Conservation (phyloP, 2,329 filamentous ascomycete species). For the Alternaria conjuncta region DNA sequence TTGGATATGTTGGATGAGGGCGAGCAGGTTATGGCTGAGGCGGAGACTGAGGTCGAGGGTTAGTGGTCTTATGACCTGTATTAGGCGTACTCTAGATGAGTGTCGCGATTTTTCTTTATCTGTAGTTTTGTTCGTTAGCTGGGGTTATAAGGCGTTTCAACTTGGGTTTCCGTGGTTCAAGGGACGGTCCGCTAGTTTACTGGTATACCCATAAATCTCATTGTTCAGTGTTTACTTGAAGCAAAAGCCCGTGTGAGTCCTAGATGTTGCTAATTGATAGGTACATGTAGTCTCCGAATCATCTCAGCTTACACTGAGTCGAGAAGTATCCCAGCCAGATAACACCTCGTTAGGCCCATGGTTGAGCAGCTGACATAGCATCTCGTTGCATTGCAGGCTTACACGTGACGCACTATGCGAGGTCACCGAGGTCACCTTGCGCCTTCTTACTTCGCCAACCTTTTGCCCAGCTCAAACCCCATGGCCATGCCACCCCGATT, state of each 20-base stretch:
- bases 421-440: neutral
- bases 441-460: neutral
- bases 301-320: neutral
- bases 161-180: neutral
- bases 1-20: constrained; percentile 90
- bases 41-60: constrained; percentile 19
- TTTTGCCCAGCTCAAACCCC: neutral
- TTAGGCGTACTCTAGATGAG: neutral
- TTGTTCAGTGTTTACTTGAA: neutral
- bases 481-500: neutral
- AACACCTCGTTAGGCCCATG: neutral
- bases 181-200: neutral
- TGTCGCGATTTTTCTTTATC: neutral
- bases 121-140: neutral
- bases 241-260: too few species aligned
- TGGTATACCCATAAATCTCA: neutral
- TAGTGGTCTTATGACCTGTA: neutral
- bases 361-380: neutral
- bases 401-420: neutral
- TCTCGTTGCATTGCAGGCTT: neutral
- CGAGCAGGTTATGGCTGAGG: constrained; percentile 83
- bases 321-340: neutral
- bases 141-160: neutral
- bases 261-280: neutral
- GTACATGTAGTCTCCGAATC: neutral